Base-by-base conservation (phyloP, 306 rosid genomes). In the Dalbergia cultrata region DNA sequence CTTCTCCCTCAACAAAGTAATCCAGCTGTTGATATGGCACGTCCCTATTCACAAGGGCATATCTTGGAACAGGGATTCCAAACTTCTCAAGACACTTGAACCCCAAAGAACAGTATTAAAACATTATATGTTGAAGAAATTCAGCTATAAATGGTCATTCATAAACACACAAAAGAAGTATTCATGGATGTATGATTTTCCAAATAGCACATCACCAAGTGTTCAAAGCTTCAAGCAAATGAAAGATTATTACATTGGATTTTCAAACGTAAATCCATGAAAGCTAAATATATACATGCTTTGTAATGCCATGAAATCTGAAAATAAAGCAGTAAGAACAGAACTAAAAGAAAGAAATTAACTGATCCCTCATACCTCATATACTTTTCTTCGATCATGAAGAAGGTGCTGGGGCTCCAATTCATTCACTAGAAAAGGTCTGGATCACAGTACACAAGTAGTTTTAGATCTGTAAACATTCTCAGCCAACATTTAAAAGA, bases 321-420 rank as follows among this genome's bases (percentile, higher is more conserved):
- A 60, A 59, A 71, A 75, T 33, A 80, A 34, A 6, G 35, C 33
- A 19, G 57, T 34, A 22, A 50, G 63, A 65, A 71, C 39, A 49
- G n/a, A 72, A 37, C 53, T 45, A 57, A 17, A 82, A 44, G 68
- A 34, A 52, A 43, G 11, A 71, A 67, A 66, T 22, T 57, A 72
- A 77, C 26, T 6, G 49, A 50, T 66, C 53, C 69, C 13, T 19
- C 90, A 70, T 86, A 95, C 99, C 99, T 95, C 93, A 19, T 95
- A 95, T 17, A 95, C 99, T 90, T 89, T 88, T 84, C 97, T 90
- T 53, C 99, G 88, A 86, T 95, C 99, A 75, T 92, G 97, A 86
- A 95, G 99, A 80, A 95, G 99, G 85, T 95, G 93, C 35, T 95
- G 99, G 0, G 91, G 97, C 83, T 92, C 97, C 85, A 95, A 76